Conservation (phyloP, 2,329 filamentous ascomycete genomes). For the Cercospora sp. region DNA sequence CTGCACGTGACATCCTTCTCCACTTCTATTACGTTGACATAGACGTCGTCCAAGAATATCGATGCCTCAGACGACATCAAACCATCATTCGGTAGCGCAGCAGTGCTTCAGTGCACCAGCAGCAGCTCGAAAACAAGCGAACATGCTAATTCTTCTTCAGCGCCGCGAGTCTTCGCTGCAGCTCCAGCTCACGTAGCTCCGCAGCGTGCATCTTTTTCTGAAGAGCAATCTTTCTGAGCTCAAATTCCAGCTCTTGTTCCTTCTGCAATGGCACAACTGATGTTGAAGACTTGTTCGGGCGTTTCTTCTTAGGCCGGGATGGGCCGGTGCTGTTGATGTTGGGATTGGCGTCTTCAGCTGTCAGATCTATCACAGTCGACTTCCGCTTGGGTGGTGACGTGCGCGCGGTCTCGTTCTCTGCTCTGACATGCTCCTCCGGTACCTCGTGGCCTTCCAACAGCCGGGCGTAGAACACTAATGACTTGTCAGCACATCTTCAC, state of each 20-base stretch:
- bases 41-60: background rate
- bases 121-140: no score
- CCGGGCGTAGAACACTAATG: no score
- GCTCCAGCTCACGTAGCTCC: background rate
- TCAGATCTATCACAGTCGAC: background rate
- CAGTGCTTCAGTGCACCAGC: background rate
- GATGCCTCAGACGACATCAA: background rate
- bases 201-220: background rate
- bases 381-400: background rate
- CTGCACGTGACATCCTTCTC: background rate
- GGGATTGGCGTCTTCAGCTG: no score
- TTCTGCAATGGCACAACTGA: no score
- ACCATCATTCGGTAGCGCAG: no score
- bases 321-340: no score
- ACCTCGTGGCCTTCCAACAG: no score
- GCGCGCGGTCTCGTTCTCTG: no score
- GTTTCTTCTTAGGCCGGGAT: no score
- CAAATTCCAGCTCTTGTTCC: background rate
- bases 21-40: background rate
- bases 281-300: no score
- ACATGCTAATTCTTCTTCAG: background rate
- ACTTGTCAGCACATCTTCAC: no score
- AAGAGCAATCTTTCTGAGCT: background rate
- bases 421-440: no score
- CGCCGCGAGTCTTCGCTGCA: background rate